Evolutionary conservation across 129 eudicot genomes (phyloP), one percentile per base, ranked within the genome.

Genomic region (Artemisia annua): DNA sequence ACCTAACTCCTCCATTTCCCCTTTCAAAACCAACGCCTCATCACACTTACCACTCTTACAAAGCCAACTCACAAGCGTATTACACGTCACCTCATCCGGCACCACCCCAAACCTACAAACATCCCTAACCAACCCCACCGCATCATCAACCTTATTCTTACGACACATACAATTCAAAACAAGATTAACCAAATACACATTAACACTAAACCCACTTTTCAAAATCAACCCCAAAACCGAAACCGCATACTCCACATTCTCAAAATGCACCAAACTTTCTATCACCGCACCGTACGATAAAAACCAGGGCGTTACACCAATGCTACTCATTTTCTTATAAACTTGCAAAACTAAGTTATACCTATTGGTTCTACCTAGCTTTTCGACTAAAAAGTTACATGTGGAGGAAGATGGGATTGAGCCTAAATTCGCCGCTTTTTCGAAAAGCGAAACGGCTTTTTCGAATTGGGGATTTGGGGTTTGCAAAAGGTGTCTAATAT

Each of bases 211-310:
- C 14, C 91, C 93, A 3, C 66, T 67, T 76, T 88, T 91, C 64
- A 86, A 1, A 1, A 91, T 83, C 82, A 71, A 57, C 30, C 89
- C 96, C 7, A 87, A 54, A 16, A 80, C 93, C 55, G 79, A 87
- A 80, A 79, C 28, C 5, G 83, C 93, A 32, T 76, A 79, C 9
- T 75, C 78, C 0, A 85, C 84, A 63, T 71, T 44, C 16, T 68
- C 50, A 9, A 73, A 49, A 58, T 78, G 74, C 66, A 83, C 87
- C 68, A 84, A 87, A 67, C 83, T 86, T 78, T 91, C 91, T 15
- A 86, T 60, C 66, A 86, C 80, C 74, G 86, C 86, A 56, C 85
- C 72, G 30, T 86, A 70, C 5, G 87, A 74, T 60, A 86, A 73
- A 79, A 82, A 91, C 28, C 55, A 43, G 0, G 93, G 90, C 5